These are phyloP conservation scores for Forsythia suspensa DNA, from an alignment of 257 asterid genomes.

Conservation along the genomic window DNA sequence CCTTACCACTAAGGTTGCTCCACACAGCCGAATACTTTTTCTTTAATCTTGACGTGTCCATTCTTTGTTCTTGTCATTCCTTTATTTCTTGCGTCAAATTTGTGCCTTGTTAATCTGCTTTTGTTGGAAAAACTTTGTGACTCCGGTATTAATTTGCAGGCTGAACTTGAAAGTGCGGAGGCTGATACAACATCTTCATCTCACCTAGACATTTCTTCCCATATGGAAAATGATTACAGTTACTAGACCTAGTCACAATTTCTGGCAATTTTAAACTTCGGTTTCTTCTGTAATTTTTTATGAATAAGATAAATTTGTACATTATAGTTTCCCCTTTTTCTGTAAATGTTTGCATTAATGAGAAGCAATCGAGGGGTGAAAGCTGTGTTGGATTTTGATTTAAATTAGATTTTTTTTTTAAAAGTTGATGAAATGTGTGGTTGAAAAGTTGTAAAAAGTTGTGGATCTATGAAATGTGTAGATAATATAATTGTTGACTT, in stretches of 20 bases:
- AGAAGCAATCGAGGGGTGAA: not conserved
- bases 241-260: constrained; percentile 29
- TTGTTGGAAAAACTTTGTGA: not conserved
- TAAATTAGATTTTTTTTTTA: too few relatives aligned
- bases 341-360: constrained; percentile 19
- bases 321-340: not conserved
- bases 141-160: constrained; percentile 41
- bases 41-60: not conserved
- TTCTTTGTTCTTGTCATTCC: not conserved
- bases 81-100: not conserved
- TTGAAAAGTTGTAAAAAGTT: too few relatives aligned
- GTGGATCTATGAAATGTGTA: too few relatives aligned
- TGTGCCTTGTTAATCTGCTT: not conserved
- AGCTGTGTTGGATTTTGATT: not conserved
- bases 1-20: not conserved
- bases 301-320: constrained; percentile 8
- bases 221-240: constrained; percentile 46
- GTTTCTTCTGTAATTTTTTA: not conserved
- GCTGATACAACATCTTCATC: constrained; percentile 37
- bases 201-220: constrained; percentile 14
- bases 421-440: too few relatives aligned
- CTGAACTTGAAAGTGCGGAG: constrained; percentile 47
- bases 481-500: too few relatives aligned
- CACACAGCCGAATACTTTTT: not conserved
- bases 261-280: not conserved